A percentile compares a stretch with the other conserved stretches of the same genome.
Conservation (phyloP, 2,329 filamentous ascomycete species). For the Cryphonectria nitschkei region DNA sequence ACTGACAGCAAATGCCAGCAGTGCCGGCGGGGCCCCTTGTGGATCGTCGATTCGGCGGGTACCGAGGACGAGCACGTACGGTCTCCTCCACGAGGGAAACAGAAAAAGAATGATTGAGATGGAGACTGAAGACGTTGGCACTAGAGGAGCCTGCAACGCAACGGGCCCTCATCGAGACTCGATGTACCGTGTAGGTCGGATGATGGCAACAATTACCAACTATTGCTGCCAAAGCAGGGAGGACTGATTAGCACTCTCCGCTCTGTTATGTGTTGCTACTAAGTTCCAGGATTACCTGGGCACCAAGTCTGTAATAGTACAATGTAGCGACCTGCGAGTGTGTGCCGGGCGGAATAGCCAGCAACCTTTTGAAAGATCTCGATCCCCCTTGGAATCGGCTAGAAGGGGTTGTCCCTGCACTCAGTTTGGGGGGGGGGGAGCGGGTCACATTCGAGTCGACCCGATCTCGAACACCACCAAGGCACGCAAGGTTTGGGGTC, state of each 20-base stretch:
- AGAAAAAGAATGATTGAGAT: background rate
- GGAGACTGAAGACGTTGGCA: background rate
- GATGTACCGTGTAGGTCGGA: background rate
- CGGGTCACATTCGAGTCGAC: background rate
- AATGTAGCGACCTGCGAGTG: background rate
- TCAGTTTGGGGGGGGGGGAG: background rate
- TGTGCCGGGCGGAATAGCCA: background rate
- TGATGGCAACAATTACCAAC: background rate
- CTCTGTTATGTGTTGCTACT: background rate
- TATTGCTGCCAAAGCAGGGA: background rate
- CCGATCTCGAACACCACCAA: background rate
- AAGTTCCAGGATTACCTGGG: background rate
- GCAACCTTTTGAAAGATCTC: constrained; percentile 1
- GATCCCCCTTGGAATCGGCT: background rate
- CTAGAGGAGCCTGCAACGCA: background rate
- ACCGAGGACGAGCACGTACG: background rate
- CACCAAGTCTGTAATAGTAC: background rate
- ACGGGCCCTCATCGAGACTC: background rate
- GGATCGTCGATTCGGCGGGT: constrained; percentile 1
- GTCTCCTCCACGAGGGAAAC: no score
- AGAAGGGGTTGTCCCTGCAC: constrained; percentile 3
- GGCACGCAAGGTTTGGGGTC: background rate
- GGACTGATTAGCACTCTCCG: background rate
- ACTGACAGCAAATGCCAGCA: background rate
- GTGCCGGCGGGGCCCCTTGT: constrained; percentile 1